A percentile compares a stretch with the other conserved stretches of the same genome.
These are phyloP conservation scores for Funneliformis geosporum DNA, from an alignment of 192 early-diverging fungal species.

Conservation along the genomic window DNA sequence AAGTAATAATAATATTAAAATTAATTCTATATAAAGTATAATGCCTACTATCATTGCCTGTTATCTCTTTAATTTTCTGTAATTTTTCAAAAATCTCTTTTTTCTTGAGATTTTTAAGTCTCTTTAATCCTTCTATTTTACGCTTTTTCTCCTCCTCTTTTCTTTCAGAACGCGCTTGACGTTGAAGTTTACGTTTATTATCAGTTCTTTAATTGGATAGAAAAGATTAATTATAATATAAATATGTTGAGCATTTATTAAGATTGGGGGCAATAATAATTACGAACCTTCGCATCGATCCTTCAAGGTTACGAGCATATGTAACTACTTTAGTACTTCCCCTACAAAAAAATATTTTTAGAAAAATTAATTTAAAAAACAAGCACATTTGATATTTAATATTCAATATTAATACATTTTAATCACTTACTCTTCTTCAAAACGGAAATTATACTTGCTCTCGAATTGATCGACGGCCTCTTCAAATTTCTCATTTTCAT, in stretches of 20 bases:
- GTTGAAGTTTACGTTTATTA: conserved; percentile 72
- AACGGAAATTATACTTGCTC: conserved; percentile 90
- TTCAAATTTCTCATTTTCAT: conserved; percentile 67
- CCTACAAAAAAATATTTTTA: too few relatives aligned
- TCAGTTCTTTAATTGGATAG: conserved; percentile 59
- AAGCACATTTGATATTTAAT: too few relatives aligned
- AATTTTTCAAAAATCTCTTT: conserved; percentile 82
- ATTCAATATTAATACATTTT: too few relatives aligned
- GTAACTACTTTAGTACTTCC: conserved; percentile 68
- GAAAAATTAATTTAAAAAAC: too few relatives aligned
- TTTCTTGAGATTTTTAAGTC: conserved; percentile 90
- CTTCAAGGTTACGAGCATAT: conserved; percentile 81
- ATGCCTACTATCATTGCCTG: conserved; percentile 60
- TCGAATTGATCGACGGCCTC: conserved; percentile 88
- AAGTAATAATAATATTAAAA: neutral
- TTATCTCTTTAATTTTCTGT: conserved; percentile 84
- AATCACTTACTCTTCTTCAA: conserved; percentile 75
- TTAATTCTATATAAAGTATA: neutral
- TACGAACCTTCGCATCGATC: conserved; percentile 61
- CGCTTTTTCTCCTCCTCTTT: conserved; percentile 71
- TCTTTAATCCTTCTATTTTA: conserved; percentile 85
- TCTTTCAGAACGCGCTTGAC: conserved; percentile 69
- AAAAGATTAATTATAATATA: neutral
- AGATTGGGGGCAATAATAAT: neutral
- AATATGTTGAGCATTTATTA: neutral